Conservation (phyloP, 75 land plant species). For the Chamaecyparis obtusa region DNA sequence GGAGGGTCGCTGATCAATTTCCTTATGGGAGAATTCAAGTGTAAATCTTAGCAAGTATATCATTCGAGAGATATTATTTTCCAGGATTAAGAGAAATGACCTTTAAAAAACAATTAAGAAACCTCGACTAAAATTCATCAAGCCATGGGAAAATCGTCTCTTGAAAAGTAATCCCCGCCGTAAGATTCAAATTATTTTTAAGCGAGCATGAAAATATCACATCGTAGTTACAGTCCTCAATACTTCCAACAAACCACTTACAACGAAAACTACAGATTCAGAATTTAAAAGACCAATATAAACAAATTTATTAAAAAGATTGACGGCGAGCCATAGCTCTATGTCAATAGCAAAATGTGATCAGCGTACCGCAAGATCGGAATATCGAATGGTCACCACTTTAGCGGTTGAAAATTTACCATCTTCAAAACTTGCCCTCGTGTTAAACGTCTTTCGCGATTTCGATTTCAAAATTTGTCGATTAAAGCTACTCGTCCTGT, state of each 20-base stretch:
- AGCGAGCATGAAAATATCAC: background rate
- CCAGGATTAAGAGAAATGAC: too few species aligned
- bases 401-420: background rate
- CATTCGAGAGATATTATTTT: too few species aligned
- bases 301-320: background rate
- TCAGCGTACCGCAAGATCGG: background rate
- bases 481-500: background rate
- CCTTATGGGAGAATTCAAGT: too few species aligned
- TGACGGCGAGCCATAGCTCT: background rate
- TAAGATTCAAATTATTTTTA: background rate
- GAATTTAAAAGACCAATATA: background rate
- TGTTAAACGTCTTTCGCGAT: background rate
- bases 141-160: background rate
- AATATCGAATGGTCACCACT: background rate
- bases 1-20: too few species aligned
- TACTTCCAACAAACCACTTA: background rate
- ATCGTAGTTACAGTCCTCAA: background rate
- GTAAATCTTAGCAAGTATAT: too few species aligned
- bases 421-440: background rate
- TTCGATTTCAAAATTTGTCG: background rate
- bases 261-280: background rate
- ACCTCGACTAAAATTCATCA: too few species aligned
- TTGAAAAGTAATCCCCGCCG: background rate
- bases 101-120: too few species aligned
- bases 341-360: background rate